Evolutionary conservation across 1,139 yeast species (phyloP), one percentile per base, ranked within the genome.

Genomic region (Kurtzmaniella quercitrusa): DNA sequence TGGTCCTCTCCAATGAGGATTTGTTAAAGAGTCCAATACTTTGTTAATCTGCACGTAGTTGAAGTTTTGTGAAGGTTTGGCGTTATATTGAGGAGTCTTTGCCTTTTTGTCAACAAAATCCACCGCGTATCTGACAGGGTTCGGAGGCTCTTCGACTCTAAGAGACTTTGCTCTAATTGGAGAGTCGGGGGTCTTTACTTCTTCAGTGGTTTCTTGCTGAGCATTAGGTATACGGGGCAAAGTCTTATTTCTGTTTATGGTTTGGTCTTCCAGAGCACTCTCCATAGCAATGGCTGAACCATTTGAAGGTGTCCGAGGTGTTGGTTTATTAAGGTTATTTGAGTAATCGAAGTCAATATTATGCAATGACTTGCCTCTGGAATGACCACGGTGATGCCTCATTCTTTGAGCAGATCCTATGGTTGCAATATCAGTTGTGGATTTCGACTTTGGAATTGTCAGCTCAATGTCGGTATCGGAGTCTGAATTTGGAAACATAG

Each of bases 61-160:
- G n/a, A 37, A 44, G 15, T 17, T 34, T 21, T 38, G 44, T 23
- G 23, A 14, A 10, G 17, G 14, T 7, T n/a, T 15, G 14, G 14
- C 36, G 7, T 14, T 24, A 3, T 21, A 16, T 9, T 3, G 19
- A 5, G 34, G 23, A 9, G 19, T 19, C 18, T 37, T 40, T 12
- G 25, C 12, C 17, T 38, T 37, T 14, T 44, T 41, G 33, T 68
- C 75, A 41, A 62, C 68, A 56, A 73, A 73, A 47, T 73, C 78
- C 19, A 73, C 70, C 2, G 59, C 68, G 51, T 73, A 73, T 17
- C 58, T 50, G 1, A 73, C 66, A 39, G 57, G 63, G 16, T 51
- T 48, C 5, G 78, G 78, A 2, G 77, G 76, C 37, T 67, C 74
- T 1, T 62, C 65, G 10, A 72, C 64, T 11, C 53, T 18, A 19